Percentiles rank a stretch among this genome's conserved stretches.
phyloP scores from a whole-genome alignment of 129 eudicot genomes.

The Smallanthus sonchifolius region DNA sequence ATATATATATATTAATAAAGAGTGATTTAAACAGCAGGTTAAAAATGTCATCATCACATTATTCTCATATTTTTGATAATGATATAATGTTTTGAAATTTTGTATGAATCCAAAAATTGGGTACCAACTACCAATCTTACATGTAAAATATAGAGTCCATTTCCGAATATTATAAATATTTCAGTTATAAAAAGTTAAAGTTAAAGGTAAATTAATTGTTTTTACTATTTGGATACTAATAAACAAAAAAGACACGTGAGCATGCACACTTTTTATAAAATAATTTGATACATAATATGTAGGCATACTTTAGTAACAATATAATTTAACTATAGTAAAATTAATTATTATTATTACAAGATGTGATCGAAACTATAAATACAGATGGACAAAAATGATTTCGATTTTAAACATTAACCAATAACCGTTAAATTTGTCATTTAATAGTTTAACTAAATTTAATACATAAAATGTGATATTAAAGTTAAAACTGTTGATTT shows the following conservation, averaged over 20 bases:
- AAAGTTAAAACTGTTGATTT: background rate
- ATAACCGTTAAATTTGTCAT: background rate
- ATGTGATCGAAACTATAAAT: too few relatives aligned
- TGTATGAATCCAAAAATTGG: constrained; percentile 20
- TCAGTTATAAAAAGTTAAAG: background rate
- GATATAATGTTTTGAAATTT: background rate
- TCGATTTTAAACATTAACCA: background rate
- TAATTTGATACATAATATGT: background rate
- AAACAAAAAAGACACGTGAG: background rate
- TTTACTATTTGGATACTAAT: background rate
- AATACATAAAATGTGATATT: background rate
- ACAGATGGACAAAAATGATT: background rate
- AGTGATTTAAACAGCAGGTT: constrained; percentile 9
- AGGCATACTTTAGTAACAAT: too few relatives aligned
- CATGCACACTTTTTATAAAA: background rate
- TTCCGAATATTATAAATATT: background rate
- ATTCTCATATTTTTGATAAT: constrained; percentile 13
- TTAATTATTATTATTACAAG: too few relatives aligned
- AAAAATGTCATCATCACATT: constrained; percentile 28
- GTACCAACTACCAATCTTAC: background rate
- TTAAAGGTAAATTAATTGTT: background rate
- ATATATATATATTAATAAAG: too few relatives aligned
- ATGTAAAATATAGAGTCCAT: background rate
- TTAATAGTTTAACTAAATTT: background rate
- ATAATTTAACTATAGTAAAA: too few relatives aligned